Evolutionary conservation across 192 early-diverging fungal genomes (phyloP).

Genomic region (Piromyces finnis): DNA sequence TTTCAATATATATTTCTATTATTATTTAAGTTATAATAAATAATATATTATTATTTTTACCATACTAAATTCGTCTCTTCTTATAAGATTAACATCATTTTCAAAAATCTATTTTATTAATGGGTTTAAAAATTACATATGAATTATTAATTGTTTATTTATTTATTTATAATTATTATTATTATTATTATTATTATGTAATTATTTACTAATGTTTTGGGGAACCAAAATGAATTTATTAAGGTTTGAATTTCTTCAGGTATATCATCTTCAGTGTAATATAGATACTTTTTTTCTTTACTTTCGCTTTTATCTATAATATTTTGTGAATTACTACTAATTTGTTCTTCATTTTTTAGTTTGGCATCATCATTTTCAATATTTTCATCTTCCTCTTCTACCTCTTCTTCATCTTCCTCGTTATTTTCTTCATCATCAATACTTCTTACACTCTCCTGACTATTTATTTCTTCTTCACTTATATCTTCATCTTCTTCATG

Average conservation of each 20-base stretch:
- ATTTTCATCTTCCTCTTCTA: not conserved
- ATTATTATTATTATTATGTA: not conserved
- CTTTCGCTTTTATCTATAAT: not conserved
- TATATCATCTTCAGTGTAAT: not conserved
- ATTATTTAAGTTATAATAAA: too few relatives aligned
- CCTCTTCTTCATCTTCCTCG: not conserved
- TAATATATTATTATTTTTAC: not conserved
- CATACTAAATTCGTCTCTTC: not conserved
- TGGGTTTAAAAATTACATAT: too few relatives aligned
- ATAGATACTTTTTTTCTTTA: not conserved
- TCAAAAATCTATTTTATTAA: not conserved
- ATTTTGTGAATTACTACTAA: too few relatives aligned
- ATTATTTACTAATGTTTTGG: not conserved
- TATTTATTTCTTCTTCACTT: too few relatives aligned
- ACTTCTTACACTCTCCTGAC: not conserved
- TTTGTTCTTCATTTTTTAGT: too few relatives aligned
- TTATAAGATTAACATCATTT: not conserved
- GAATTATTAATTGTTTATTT: too few relatives aligned
- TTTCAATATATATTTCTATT: too few relatives aligned
- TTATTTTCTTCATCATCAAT: not conserved
- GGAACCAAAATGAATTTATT: not conserved
- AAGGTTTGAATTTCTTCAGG: not conserved
- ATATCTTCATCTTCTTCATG: not conserved
- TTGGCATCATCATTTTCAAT: too few relatives aligned
- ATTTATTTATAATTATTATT: too few relatives aligned